Evolutionary conservation across 305 asterid species (phyloP).

Genomic region (Fraxinus paxiana): DNA sequence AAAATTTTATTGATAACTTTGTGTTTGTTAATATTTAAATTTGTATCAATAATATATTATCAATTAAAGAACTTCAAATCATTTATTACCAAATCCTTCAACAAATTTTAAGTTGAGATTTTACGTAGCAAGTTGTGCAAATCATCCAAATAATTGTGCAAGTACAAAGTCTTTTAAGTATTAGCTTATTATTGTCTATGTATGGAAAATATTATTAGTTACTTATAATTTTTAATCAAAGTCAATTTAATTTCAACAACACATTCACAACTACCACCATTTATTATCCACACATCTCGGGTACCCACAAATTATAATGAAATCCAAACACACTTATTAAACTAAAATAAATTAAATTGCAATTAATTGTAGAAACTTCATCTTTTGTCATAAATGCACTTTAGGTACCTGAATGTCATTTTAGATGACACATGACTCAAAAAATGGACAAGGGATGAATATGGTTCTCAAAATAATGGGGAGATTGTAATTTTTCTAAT

Average conservation of each 20-base stretch:
- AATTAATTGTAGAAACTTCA: background rate
- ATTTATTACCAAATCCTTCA: background rate
- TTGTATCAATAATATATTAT: background rate
- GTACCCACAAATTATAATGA: background rate
- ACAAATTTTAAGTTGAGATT: background rate
- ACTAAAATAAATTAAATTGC: background rate
- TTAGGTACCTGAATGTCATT: background rate
- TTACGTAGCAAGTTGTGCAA: background rate
- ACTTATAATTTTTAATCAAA: background rate
- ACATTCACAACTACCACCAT: background rate
- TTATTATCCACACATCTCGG: background rate
- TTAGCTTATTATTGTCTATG: background rate
- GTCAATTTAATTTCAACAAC: background rate
- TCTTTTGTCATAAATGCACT: background rate
- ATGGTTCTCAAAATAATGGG: background rate
- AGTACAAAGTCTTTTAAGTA: background rate
- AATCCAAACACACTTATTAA: background rate
- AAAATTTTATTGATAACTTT: background rate
- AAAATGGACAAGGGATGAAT: background rate
- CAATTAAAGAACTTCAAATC: background rate
- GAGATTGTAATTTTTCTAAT: background rate
- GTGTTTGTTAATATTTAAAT: background rate
- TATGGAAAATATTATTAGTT: background rate
- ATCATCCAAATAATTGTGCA: background rate
- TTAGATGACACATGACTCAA: background rate